These are phyloP conservation scores for Daldinia concentrica DNA, from an alignment of 495 filamentous ascomycete species.

Conservation along the genomic window DNA sequence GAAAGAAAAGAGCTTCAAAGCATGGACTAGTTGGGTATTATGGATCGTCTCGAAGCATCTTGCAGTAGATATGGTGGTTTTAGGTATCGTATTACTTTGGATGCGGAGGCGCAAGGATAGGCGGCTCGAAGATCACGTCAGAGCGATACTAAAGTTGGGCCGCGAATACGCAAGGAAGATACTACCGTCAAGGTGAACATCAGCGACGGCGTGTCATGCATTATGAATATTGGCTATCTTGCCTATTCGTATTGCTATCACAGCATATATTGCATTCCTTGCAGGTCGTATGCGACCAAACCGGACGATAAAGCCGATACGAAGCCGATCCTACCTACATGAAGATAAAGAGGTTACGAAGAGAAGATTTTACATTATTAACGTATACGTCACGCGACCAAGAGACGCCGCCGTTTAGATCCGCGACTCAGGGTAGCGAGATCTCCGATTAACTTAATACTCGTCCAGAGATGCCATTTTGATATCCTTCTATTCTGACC, in stretches of 20 bases:
- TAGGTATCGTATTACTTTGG: constrained; percentile 78
- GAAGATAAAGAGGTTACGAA: not conserved
- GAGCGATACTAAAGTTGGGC: constrained; percentile 67
- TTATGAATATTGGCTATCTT: constrained; percentile 12
- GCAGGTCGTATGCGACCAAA: constrained; percentile 6
- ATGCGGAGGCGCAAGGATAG: constrained; percentile 80
- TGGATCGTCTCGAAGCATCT: constrained; percentile 78
- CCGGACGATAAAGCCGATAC: not conserved
- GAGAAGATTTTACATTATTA: not conserved
- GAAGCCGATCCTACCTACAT: not conserved
- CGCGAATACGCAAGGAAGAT: constrained; percentile 67
- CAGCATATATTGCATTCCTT: not conserved
- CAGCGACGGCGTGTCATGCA: constrained; percentile 4
- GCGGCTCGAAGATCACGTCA: constrained; percentile 79
- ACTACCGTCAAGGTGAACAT: constrained; percentile 60
- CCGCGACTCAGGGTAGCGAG: not conserved
- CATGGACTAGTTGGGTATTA: constrained; percentile 78
- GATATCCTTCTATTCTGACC: not conserved
- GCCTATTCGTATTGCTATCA: constrained; percentile 11
- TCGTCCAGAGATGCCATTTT: not conserved
- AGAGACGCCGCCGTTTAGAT: not conserved
- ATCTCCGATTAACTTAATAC: not conserved
- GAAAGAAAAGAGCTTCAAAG: constrained; percentile 64
- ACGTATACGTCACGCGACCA: not conserved
- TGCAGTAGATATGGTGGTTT: constrained; percentile 72